Evolutionary conservation across 345 rosid species (phyloP).

Genomic region (Trapa bicornis): DNA sequence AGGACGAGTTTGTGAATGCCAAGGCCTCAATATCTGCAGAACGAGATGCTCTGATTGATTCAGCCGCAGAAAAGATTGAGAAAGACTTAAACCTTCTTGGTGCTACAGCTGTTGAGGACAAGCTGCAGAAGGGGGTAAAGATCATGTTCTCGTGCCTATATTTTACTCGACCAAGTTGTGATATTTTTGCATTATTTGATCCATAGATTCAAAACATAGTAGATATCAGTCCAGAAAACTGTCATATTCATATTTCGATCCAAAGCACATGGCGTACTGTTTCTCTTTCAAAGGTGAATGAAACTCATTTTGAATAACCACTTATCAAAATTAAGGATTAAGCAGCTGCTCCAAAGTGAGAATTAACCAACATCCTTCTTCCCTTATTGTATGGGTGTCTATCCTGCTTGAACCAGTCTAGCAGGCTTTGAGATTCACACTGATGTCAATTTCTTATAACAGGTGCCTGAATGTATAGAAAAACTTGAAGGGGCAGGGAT

Average conservation of each 20-base stretch:
- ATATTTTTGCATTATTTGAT: background rate
- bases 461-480: conserved; percentile 74
- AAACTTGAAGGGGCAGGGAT: conserved; percentile 72
- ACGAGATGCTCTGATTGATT: conserved; percentile 40
- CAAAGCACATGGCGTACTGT: background rate
- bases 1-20: conserved; percentile 41
- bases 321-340: background rate
- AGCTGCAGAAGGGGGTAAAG: conserved; percentile 76
- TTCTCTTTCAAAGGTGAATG: background rate
- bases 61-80: conserved; percentile 55
- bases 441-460: conserved; percentile 4
- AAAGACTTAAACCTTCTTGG: conserved; percentile 72
- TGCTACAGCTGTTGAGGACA: conserved; percentile 92
- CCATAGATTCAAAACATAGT: background rate
- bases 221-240: background rate
- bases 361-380: background rate
- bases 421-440: background rate
- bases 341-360: background rate
- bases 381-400: background rate
- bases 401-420: background rate
- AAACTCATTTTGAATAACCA: background rate
- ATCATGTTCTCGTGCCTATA: conserved; percentile 3
- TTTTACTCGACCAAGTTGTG: background rate
- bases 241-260: background rate
- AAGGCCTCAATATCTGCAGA: conserved; percentile 42